These are phyloP conservation scores for Castanea crenata DNA, from an alignment of 306 rosid genomes.

Conservation along the genomic window DNA sequence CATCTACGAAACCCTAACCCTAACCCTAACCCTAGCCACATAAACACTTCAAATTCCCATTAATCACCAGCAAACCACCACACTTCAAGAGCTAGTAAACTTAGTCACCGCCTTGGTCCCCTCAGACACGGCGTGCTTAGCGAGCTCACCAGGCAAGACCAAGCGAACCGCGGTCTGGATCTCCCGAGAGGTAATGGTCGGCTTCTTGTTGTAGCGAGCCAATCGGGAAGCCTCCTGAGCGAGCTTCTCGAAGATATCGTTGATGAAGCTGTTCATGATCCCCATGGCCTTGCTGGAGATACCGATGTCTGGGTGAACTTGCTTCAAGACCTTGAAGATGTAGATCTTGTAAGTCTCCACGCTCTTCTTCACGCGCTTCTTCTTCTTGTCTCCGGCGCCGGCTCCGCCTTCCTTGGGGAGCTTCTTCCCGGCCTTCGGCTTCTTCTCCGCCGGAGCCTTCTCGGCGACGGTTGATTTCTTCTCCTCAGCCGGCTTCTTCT, in stretches of 20 bases:
- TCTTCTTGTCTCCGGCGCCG: slow-evolving; percentile 61
- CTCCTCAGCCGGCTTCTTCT: slow-evolving; percentile 67
- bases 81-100: slow-evolving; percentile 45
- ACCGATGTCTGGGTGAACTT: slow-evolving; percentile 74
- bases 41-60: background rate
- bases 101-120: slow-evolving; percentile 80
- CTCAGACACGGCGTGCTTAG: slow-evolving; percentile 69
- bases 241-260: slow-evolving; percentile 74
- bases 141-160: slow-evolving; percentile 70
- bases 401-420: slow-evolving; percentile 63
- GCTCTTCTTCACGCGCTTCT: slow-evolving; percentile 69
- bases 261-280: slow-evolving; percentile 72
- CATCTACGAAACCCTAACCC: background rate
- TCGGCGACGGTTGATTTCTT: slow-evolving; percentile 57
- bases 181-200: slow-evolving; percentile 68
- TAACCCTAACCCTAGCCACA: slow-evolving; percentile 13
- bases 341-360: slow-evolving; percentile 72
- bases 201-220: slow-evolving; percentile 79
- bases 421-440: slow-evolving; percentile 80
- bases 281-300: slow-evolving; percentile 82
- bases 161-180: slow-evolving; percentile 75
- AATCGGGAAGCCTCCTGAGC: slow-evolving; percentile 69
- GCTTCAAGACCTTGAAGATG: slow-evolving; percentile 73
- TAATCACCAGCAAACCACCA: background rate
- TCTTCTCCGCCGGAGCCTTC: slow-evolving; percentile 74